phyloP scores from a whole-genome alignment of 2,329 filamentous ascomycete species.

The Pseudogymnoascus sp. region DNA sequence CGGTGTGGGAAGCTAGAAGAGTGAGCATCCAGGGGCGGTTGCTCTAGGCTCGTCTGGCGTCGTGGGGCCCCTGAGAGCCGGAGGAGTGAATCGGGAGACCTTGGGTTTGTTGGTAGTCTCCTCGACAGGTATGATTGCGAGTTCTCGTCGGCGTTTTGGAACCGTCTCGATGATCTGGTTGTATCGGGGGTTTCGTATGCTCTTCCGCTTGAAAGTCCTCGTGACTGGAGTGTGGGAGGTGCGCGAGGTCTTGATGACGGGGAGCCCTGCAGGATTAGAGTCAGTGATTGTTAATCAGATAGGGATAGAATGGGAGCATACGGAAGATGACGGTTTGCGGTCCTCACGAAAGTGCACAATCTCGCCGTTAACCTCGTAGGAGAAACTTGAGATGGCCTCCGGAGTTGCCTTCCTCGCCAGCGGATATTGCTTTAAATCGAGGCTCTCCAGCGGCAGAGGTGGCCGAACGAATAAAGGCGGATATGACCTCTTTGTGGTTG shows the following conservation, averaged over 20 bases:
- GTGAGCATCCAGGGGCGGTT: conserved; percentile 14
- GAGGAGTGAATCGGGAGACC: not conserved
- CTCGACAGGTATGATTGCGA: not conserved
- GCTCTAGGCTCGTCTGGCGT: not conserved
- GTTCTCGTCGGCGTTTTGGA: not conserved
- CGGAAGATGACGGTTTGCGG: conserved; percentile 28
- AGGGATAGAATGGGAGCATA: not conserved
- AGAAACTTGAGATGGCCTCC: conserved; percentile 66
- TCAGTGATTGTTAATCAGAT: not conserved
- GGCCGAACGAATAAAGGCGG: conserved; percentile 77
- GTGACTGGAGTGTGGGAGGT: not conserved
- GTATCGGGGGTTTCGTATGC: conserved; percentile 5
- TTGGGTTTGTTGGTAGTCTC: not conserved
- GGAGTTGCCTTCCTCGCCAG: conserved; percentile 78
- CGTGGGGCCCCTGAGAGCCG: not conserved
- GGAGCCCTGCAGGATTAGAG: not conserved
- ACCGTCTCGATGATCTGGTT: not conserved
- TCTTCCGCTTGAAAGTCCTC: not conserved
- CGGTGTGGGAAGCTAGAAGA: not conserved
- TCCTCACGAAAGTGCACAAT: conserved; percentile 58
- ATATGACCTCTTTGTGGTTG: conserved; percentile 76
- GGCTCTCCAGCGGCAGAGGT: conserved; percentile 50
- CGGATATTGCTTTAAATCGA: conserved; percentile 86
- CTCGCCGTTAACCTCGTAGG: conserved; percentile 59
- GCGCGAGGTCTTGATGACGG: not conserved